Evolutionary conservation across 345 rosid species (phyloP).

Genomic region (Populus deltoides): DNA sequence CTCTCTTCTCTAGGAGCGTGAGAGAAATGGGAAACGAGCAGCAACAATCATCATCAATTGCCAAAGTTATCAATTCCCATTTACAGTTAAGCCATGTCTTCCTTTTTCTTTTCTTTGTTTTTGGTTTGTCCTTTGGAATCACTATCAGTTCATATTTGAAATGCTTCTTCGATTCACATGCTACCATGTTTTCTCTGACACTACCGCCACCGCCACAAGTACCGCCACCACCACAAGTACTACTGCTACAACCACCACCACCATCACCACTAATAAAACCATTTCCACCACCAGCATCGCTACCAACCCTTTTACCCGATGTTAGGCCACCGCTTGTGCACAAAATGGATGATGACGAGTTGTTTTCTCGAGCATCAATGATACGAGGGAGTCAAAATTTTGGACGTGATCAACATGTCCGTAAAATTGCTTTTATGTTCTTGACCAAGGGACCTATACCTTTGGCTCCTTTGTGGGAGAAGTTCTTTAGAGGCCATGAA

Average conservation of each 20-base stretch:
- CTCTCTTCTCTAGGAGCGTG: neutral
- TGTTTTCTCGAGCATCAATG: constrained; percentile 27
- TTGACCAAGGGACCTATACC: constrained; percentile 27
- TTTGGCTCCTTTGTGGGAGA: constrained; percentile 24
- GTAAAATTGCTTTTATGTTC: constrained; percentile 27
- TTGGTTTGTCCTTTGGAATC: constrained; percentile 32
- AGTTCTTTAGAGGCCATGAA: constrained; percentile 17
- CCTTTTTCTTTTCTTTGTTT: constrained; percentile 18
- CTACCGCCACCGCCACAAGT: neutral
- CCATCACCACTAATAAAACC: neutral
- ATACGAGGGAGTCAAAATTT: constrained; percentile 2
- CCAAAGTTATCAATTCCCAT: constrained; percentile 8
- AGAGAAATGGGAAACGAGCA: constrained; percentile 19
- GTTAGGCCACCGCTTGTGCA: neutral
- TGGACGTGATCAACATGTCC: neutral
- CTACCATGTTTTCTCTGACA: neutral
- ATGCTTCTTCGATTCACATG: constrained; percentile 7
- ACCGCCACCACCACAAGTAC: no score
- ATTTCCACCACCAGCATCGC: neutral
- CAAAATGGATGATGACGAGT: constrained; percentile 25
- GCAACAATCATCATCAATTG: neutral
- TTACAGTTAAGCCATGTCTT: constrained; percentile 1
- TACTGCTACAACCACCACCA: neutral
- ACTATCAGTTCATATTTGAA: constrained; percentile 3
- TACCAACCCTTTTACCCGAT: neutral